These are phyloP conservation scores for Pontederia crassipes DNA, from an alignment of 176 grass and related monocot species.

Conservation along the genomic window DNA sequence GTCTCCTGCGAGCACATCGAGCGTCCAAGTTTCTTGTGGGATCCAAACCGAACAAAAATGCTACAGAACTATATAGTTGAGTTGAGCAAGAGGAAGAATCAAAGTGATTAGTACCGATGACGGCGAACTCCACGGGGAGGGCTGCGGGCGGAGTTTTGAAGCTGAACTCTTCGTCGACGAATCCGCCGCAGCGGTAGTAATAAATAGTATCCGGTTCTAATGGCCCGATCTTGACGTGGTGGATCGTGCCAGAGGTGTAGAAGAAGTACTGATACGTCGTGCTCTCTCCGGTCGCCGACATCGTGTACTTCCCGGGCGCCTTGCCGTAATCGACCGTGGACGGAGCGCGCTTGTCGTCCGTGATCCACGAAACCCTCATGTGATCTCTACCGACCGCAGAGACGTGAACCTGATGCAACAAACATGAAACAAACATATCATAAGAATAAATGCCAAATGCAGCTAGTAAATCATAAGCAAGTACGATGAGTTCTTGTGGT, in stretches of 20 bases:
- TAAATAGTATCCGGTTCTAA: constrained; percentile 51
- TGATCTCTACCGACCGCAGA: constrained; percentile 36
- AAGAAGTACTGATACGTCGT: constrained; percentile 77
- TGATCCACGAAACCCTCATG: constrained; percentile 68
- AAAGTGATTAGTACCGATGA: constrained; percentile 25
- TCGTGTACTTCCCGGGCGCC: constrained; percentile 33
- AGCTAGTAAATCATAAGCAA: too few species aligned
- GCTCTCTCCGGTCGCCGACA: constrained; percentile 42
- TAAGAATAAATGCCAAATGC: background rate
- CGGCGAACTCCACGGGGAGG: constrained; percentile 61
- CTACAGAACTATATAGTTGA: background rate
- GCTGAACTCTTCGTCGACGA: constrained; percentile 46
- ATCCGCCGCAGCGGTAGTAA: constrained; percentile 67
- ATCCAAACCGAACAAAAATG: background rate
- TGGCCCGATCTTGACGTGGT: constrained; percentile 85
- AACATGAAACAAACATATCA: background rate
- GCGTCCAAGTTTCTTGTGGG: background rate
- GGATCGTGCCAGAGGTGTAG: constrained; percentile 81
- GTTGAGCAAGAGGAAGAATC: background rate
- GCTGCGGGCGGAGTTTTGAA: constrained; percentile 56
- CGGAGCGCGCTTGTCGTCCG: constrained; percentile 41
- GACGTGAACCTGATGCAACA: constrained; percentile 40
- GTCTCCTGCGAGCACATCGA: constrained; percentile 29
- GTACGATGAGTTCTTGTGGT: too few species aligned
- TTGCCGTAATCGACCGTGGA: constrained; percentile 62